Evolutionary conservation across 2,329 filamentous ascomycete genomes (phyloP).

Genomic region (Colletotrichum australisinense): DNA sequence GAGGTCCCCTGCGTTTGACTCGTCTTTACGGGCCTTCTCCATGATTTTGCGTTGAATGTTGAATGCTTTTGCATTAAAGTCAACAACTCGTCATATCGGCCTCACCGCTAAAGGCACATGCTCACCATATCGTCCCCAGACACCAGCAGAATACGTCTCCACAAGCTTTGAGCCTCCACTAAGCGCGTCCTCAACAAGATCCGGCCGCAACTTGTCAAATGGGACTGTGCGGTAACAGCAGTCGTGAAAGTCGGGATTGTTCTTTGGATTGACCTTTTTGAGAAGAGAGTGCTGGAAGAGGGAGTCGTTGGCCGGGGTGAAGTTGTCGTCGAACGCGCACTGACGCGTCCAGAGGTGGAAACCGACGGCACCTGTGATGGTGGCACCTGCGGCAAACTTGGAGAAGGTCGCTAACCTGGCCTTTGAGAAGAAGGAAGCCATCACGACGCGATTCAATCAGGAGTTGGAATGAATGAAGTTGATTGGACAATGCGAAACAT

Average conservation of each 20-base stretch:
- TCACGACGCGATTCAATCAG: neutral
- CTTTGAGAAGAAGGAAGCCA: conserved; percentile 8
- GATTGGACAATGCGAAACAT: neutral
- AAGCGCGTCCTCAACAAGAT: conserved; percentile 27
- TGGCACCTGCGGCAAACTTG: conserved; percentile 6
- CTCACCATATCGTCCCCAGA: conserved; percentile 35
- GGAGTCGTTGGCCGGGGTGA: conserved; percentile 6
- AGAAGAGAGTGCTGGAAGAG: conserved; percentile 22
- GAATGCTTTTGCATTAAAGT: neutral
- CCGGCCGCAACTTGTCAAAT: conserved; percentile 16
- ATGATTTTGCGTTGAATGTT: conserved; percentile 18
- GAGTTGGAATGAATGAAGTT: neutral
- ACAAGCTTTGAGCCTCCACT: conserved; percentile 23
- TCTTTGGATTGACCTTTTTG: conserved; percentile 6
- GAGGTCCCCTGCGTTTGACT: conserved; percentile 10
- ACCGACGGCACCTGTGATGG: conserved; percentile 3
- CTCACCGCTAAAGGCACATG: neutral
- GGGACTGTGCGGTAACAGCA: conserved; percentile 15
- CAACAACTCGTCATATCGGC: neutral
- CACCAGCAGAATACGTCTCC: conserved; percentile 26
- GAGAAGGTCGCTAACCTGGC: neutral
- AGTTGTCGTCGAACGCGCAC: conserved; percentile 25
- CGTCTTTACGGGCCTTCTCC: conserved; percentile 13
- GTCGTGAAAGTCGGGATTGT: conserved; percentile 21
- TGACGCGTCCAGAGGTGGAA: conserved; percentile 34